Conservation (phyloP, 257 asterid species). For the Fraxinus excelsior region DNA sequence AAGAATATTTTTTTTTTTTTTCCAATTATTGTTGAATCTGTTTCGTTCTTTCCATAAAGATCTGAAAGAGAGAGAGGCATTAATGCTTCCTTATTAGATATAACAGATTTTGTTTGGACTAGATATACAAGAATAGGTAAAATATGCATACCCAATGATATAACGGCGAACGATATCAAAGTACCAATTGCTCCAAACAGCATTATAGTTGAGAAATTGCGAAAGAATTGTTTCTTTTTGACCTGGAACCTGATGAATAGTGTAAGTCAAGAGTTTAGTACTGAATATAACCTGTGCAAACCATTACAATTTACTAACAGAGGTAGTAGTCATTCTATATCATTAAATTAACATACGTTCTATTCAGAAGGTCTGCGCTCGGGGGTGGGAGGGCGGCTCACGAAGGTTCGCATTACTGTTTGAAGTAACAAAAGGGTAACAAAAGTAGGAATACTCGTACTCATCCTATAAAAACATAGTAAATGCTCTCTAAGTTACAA, state of each 20-base stretch:
- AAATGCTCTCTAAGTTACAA: neutral
- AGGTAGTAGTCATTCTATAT: neutral
- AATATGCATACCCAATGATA: constrained; percentile 69
- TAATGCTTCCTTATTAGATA: neutral
- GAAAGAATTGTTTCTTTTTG: constrained; percentile 97
- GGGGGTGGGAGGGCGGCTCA: neutral
- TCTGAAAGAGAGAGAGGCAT: constrained; percentile 6
- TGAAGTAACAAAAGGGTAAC: neutral
- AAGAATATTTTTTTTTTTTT: neutral
- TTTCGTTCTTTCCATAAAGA: constrained; percentile 13
- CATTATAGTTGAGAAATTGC: constrained; percentile 87
- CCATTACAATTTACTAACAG: constrained; percentile 17
- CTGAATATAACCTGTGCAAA: constrained; percentile 16
- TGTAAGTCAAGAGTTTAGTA: constrained; percentile 18
- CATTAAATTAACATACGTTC: neutral
- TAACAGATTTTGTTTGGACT: constrained; percentile 9
- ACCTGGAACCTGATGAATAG: constrained; percentile 87
- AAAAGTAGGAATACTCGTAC: neutral
- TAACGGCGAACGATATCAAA: constrained; percentile 78
- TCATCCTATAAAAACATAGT: neutral
- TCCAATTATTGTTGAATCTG: neutral
- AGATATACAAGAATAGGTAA: constrained; percentile 23
- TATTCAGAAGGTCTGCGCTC: neutral
- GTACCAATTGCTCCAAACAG: constrained; percentile 97
- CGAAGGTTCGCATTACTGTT: neutral